Percentiles rank a stretch among this genome's conserved stretches.
phyloP scores from a whole-genome alignment of 257 asterid species.

The Parsonsia alboflavescens region DNA sequence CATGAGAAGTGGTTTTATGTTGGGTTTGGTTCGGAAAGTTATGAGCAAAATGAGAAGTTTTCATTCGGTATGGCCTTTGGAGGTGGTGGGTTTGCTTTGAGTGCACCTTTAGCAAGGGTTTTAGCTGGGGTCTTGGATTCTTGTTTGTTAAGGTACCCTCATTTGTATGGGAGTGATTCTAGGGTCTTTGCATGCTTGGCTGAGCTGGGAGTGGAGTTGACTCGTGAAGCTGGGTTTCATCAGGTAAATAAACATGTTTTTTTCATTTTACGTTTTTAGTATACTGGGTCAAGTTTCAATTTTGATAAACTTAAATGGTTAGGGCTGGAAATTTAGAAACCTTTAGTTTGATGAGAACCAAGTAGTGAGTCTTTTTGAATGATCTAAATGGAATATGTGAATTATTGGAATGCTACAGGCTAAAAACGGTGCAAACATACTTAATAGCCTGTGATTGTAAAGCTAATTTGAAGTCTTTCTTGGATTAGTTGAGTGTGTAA shows the following conservation, averaged over 20 bases:
- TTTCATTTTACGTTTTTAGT: not conserved
- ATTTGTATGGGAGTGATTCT: slow-evolving; percentile 80
- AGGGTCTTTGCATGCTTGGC: slow-evolving; percentile 68
- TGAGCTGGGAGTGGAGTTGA: slow-evolving; percentile 70
- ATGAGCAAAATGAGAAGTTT: slow-evolving; percentile 63
- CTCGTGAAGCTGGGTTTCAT: slow-evolving; percentile 74
- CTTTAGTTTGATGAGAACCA: not conserved
- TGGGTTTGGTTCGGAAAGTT: slow-evolving; percentile 62
- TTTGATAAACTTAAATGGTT: not conserved
- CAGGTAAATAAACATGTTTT: slow-evolving; percentile 36
- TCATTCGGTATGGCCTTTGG: slow-evolving; percentile 77
- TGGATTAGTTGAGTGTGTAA: not conserved
- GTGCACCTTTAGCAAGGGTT: slow-evolving; percentile 65
- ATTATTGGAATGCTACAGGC: not conserved
- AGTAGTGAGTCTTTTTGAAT: not conserved
- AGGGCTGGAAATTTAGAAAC: not conserved
- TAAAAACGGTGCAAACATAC: not conserved
- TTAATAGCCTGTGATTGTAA: not conserved
- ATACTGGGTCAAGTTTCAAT: not conserved
- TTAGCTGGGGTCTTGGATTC: slow-evolving; percentile 58
- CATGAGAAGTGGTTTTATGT: slow-evolving; percentile 53
- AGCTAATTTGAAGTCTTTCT: not conserved
- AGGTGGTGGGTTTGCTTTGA: slow-evolving; percentile 76
- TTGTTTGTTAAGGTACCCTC: slow-evolving; percentile 64
- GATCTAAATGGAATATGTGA: not conserved